Base-by-base conservation (phyloP, 2,329 filamentous ascomycete genomes). In the Claviceps spartinae region DNA sequence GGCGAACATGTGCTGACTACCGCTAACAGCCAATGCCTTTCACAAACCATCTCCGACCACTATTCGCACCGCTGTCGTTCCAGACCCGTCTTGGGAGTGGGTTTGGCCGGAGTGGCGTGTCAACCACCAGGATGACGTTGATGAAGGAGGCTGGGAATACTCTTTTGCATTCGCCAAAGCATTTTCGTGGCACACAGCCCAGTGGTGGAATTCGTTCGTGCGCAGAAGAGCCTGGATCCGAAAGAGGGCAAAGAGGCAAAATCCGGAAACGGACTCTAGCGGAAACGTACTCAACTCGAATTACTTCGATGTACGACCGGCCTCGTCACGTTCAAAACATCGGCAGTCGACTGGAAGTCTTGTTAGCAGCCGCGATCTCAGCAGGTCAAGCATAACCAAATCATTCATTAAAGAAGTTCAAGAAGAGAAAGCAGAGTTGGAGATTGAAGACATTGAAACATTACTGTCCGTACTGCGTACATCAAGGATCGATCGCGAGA, bases 121-220 rank as follows among this genome's bases (percentile, higher is more conserved):
- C 58, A 76, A 79, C 54, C 72, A 88, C 77, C 88, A 91, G 72
- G 79, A 85, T 2, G 84, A 85, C 54, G 60, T 68, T 40, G 93
- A 97, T 61, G 85, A 91, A 56, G 86, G 91, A 56, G 93, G 93
- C 3, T 98, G 93, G 93, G 85, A 95, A 64, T 98, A 98, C 68
- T 93, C 88, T 16, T 89, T 96, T 64, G 84, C 86, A 58, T 98
- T 97, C 63, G 73, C 74, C 57, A 80, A 77, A 54, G 73, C 70
- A 43, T 88, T 86, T 58, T 80, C 82, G 2, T 98, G 93, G 93
- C 93, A 98, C 66, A 83, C 84, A 3, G 86, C 86, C 18, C 85
- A 81, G 26, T 97, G 91, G 90, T 95, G 88, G 68, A 91, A 90
- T 65, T 95, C 88, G 1, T 98, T 91, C 63, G 93, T 96, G n/a